Conservation (phyloP, 495 filamentous ascomycete species). For the Penicillium soppii region DNA sequence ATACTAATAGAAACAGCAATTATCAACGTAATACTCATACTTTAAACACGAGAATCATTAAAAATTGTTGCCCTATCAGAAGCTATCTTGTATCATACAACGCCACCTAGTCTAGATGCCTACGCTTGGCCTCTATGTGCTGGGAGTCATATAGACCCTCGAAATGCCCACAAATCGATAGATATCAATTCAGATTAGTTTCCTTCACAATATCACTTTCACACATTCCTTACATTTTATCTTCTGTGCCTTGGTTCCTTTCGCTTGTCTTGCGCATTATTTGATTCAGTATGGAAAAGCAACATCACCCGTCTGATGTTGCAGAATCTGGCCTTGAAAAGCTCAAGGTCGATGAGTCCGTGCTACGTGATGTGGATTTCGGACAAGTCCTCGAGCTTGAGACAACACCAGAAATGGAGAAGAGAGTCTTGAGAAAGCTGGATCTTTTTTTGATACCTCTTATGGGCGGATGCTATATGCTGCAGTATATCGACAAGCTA, state of each 20-base stretch:
- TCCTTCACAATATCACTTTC: too few species aligned
- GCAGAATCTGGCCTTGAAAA: constrained; percentile 14
- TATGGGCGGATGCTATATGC: constrained; percentile 45
- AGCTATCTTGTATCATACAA: not conserved
- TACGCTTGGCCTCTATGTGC: not conserved
- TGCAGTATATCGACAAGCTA: constrained; percentile 60
- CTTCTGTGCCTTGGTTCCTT: not conserved
- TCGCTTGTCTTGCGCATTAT: not conserved
- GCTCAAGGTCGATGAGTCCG: constrained; percentile 10
- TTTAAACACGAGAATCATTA: not conserved
- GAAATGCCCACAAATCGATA: not conserved
- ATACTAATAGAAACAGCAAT: not conserved
- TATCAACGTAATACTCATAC: not conserved
- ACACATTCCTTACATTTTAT: too few species aligned
- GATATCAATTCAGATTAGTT: too few species aligned
- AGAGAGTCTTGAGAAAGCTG: not conserved
- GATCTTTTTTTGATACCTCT: constrained; percentile 39
- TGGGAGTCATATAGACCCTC: constrained; percentile 2
- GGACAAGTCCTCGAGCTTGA: constrained; percentile 32
- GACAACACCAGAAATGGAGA: not conserved
- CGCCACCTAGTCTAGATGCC: not conserved
- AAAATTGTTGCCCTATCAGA: not conserved
- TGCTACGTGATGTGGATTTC: constrained; percentile 34
- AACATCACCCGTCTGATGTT: not conserved
- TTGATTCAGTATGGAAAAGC: constrained; percentile 12